Percentiles rank a stretch among this genome's conserved stretches.
Evolutionary conservation across 352 stramenopile genomes (phyloP).

Genomic region (Globisporangium cederbergense): DNA sequence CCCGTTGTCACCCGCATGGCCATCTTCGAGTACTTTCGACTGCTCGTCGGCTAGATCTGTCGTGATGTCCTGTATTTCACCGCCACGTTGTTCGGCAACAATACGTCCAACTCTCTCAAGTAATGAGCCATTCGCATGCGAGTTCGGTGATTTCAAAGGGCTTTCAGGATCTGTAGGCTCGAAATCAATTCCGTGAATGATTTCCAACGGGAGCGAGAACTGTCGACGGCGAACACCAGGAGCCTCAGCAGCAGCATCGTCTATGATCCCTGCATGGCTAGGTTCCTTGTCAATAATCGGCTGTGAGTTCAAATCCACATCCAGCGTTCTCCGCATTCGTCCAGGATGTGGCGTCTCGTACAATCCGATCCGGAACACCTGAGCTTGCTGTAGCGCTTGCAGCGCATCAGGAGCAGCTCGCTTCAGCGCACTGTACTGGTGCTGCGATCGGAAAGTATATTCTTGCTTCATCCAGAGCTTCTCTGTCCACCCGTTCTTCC

Average conservation of each 20-base stretch:
- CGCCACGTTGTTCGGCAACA: constrained; percentile 64
- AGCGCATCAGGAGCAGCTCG: constrained; percentile 28
- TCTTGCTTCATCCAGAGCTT: constrained; percentile 65
- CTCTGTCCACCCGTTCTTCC: constrained; percentile 44
- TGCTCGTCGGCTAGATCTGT: constrained; percentile 29
- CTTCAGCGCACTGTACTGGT: constrained; percentile 40
- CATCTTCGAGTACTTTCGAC: constrained; percentile 15
- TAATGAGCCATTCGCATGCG: constrained; percentile 34
- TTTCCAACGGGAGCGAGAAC: constrained; percentile 34
- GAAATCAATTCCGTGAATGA: constrained; percentile 35
- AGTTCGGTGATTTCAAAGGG: constrained; percentile 16
- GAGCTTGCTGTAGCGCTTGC: constrained; percentile 24
- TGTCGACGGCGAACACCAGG: constrained; percentile 17
- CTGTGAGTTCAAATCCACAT: constrained; percentile 36
- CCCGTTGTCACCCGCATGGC: constrained; percentile 16
- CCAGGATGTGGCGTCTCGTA: constrained; percentile 70
- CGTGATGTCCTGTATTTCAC: constrained; percentile 81
- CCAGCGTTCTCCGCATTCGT: constrained; percentile 51
- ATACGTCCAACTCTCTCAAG: constrained; percentile 69
- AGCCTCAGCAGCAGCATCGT: neutral
- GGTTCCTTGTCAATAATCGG: constrained; percentile 1
- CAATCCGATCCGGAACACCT: constrained; percentile 45
- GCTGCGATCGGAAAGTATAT: constrained; percentile 66
- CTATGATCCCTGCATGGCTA: neutral
- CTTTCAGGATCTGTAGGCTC: constrained; percentile 24